A percentile compares a stretch with the other conserved stretches of the same genome.
Conservation (phyloP, 495 filamentous ascomycete genomes). For the Neurospora discreta region DNA sequence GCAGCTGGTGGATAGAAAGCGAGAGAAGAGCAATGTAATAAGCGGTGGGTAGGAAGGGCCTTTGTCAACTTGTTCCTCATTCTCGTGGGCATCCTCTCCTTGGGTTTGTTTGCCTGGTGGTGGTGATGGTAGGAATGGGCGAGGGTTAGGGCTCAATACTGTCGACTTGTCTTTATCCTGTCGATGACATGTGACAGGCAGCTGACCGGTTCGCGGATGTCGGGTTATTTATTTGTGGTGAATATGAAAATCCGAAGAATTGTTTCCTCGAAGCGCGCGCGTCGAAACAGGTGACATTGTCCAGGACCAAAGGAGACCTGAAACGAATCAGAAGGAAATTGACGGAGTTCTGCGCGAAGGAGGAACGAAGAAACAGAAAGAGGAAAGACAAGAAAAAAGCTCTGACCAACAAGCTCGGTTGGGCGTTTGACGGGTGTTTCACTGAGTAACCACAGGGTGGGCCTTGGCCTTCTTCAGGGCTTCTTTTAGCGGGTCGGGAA, state of each 20-base stretch:
- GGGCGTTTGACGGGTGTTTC: neutral
- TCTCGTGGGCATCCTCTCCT: neutral
- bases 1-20: conserved; percentile 14
- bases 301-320: neutral
- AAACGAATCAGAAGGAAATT: neutral
- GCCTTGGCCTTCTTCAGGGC: neutral
- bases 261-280: neutral
- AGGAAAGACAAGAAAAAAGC: neutral
- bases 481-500: neutral
- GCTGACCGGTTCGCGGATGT: neutral
- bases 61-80: conserved; percentile 16
- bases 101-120: neutral
- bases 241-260: too few species aligned
- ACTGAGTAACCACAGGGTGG: neutral
- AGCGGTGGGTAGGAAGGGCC: conserved; percentile 17
- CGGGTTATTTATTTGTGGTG: neutral
- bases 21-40: conserved; percentile 19
- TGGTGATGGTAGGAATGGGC: neutral
- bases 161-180: too few species aligned
- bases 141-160: neutral
- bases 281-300: neutral
- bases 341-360: neutral
- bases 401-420: neutral
- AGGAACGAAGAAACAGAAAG: neutral
- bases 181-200: too few species aligned